Base-by-base conservation (phyloP, 2,329 filamentous ascomycete species). In the Fusarium beomiforme region DNA sequence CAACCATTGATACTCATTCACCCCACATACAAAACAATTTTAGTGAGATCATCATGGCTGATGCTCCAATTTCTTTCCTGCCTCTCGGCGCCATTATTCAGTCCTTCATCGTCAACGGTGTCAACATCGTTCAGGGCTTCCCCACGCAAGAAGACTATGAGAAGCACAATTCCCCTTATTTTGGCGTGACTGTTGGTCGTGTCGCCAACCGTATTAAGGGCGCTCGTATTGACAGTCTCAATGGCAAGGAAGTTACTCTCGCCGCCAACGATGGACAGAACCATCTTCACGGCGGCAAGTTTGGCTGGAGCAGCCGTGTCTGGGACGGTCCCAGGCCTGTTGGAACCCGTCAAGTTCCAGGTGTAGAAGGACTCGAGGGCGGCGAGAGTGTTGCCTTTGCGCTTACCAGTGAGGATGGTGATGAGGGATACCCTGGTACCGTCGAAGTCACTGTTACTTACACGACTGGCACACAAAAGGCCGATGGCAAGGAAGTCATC, bases 101-200 rank as follows among this genome's bases (percentile, higher is more conserved):
- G 80, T 89, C 92, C 77, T 91, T 98, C 84, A 87, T 86, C 50
- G 88, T 98, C 74, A 92, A 87, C 65, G 92, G 90, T 70, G 84
- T 89, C 79, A 96, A 98, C 84, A 96, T 99, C 72, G 95, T 98
- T 24, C 92, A 96, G 74, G 91, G 91, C 57, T 98, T 98, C 83
- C 89, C 92, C 21, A 90, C 87, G 17, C 88, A 92, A 57, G 89
- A 92, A 46, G 88, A 91, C 67, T 98, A 98, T 83, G 87, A 87
- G 71, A 83, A 89, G 74, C 84, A 95, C 85, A 95, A 96, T 83
- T 84, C 82, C 14, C 90, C 93, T 3, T 95, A 90, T 85, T 98
- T 97, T 79, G 95, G 96, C 71, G 95, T 95, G 80, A 98, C 94
- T 46, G 97, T 98, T 79, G 96, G 96, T 59, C 93, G 90, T 58